phyloP scores from a whole-genome alignment of 2,329 filamentous ascomycete species.

The Geosmithia morbida region DNA sequence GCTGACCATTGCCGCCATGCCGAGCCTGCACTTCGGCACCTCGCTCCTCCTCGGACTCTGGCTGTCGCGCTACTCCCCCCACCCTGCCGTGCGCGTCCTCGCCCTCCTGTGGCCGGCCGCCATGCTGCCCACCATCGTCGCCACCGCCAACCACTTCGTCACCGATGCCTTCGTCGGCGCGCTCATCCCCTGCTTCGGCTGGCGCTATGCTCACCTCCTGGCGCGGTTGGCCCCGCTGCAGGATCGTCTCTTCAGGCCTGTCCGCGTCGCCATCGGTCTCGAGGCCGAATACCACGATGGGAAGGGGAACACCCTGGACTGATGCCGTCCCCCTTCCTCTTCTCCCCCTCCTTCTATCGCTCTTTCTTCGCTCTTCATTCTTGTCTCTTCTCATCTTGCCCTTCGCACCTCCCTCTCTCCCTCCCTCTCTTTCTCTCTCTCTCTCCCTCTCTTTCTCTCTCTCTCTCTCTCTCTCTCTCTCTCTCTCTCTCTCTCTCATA shows the following conservation, averaged over 20 bases:
- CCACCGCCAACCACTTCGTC: constrained; percentile 24
- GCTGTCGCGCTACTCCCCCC: constrained; percentile 22
- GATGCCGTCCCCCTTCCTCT: background rate
- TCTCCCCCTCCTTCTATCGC: background rate
- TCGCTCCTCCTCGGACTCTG: constrained; percentile 19
- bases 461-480: background rate
- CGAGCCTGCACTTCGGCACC: constrained; percentile 30
- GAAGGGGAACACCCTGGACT: background rate
- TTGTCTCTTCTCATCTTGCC: no score
- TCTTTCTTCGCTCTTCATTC: background rate
- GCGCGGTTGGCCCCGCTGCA: constrained; percentile 13
- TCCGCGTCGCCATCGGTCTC: background rate
- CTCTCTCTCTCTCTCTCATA: no score
- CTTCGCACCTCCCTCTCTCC: background rate
- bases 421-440: constrained; percentile 1
- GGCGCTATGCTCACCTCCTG: constrained; percentile 13
- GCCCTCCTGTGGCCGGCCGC: constrained; percentile 25
- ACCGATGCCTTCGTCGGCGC: constrained; percentile 19
- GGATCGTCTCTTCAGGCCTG: constrained; percentile 11
- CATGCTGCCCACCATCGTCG: constrained; percentile 25
- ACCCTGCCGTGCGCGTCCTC: constrained; percentile 17
- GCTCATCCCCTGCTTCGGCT: constrained; percentile 17
- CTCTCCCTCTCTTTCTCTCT: constrained; percentile 1
- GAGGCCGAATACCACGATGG: background rate
- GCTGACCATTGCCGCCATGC: constrained; percentile 33